phyloP scores from a whole-genome alignment of 225 moss, liverwort and hornwort species.

The Sphagnum contortum region DNA sequence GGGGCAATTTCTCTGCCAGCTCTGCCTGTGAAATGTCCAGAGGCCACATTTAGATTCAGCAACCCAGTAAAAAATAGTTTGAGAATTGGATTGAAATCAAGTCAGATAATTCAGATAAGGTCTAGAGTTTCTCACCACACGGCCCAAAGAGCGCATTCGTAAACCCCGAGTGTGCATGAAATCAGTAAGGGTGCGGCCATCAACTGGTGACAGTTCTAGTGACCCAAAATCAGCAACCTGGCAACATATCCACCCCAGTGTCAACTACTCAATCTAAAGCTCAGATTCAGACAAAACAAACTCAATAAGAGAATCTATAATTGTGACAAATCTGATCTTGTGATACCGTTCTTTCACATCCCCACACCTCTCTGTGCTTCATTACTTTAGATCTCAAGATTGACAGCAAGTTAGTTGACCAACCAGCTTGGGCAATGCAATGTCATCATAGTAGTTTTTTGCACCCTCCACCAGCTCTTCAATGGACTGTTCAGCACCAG shows the following conservation, averaged over 20 bases:
- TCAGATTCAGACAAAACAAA: too few species aligned
- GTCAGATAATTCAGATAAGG: too few species aligned
- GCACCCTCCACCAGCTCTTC: constrained; percentile 47
- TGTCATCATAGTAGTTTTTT: constrained; percentile 45
- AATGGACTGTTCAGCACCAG: constrained; percentile 19
- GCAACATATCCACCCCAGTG: neutral
- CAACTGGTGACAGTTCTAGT: constrained; percentile 56
- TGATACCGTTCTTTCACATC: too few species aligned
- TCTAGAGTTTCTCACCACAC: constrained; percentile 28
- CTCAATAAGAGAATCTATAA: too few species aligned
- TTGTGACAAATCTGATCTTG: too few species aligned
- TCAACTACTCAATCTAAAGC: too few species aligned
- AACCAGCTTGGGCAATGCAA: constrained; percentile 58
- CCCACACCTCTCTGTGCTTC: too few species aligned
- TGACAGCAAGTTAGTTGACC: neutral
- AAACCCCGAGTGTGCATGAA: constrained; percentile 75
- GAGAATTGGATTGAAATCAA: too few species aligned
- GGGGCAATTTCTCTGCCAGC: constrained; percentile 46
- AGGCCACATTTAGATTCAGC: too few species aligned
- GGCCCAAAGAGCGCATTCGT: constrained; percentile 52
- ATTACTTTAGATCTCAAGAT: too few species aligned
- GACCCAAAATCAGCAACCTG: constrained; percentile 65
- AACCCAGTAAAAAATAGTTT: too few species aligned
- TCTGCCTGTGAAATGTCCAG: constrained; percentile 28
- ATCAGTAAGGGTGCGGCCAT: constrained; percentile 60